phyloP scores from a whole-genome alignment of 495 filamentous ascomycete species.

The Bathelium albidoporum region DNA sequence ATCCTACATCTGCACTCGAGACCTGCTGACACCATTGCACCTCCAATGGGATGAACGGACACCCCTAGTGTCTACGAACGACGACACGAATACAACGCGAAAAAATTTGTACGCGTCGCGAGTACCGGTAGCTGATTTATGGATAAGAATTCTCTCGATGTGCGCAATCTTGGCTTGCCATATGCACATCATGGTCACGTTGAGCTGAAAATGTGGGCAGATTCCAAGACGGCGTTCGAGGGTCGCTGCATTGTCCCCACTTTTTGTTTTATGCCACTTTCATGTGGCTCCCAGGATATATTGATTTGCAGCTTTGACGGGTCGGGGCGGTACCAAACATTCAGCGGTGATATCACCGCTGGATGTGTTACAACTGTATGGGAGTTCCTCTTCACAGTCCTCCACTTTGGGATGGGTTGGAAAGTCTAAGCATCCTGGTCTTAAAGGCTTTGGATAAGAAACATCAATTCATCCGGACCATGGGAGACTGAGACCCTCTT shows the following conservation, averaged over 20 bases:
- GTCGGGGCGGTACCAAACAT: constrained; percentile 4
- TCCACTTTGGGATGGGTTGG: background rate
- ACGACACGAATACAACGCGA: constrained; percentile 2
- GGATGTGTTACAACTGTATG: background rate
- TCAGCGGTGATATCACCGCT: background rate
- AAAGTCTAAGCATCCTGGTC: background rate
- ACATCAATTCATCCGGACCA: background rate
- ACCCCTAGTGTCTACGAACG: background rate
- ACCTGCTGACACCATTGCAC: background rate
- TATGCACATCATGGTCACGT: constrained; percentile 4
- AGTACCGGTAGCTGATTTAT: background rate
- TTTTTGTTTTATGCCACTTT: background rate
- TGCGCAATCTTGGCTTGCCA: background rate
- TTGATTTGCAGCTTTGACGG: background rate
- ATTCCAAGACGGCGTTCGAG: background rate
- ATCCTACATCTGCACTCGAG: constrained; percentile 1
- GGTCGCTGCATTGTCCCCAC: background rate
- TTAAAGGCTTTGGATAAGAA: background rate
- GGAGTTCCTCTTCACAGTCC: background rate
- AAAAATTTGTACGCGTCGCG: background rate
- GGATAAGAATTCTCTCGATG: background rate
- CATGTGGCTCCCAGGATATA: constrained; percentile 4
- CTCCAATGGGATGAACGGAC: background rate
- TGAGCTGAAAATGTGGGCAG: background rate
- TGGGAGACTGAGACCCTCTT: background rate